Conservation (phyloP, 352 stramenopile genomes). For the Globisporangium nodosum region DNA sequence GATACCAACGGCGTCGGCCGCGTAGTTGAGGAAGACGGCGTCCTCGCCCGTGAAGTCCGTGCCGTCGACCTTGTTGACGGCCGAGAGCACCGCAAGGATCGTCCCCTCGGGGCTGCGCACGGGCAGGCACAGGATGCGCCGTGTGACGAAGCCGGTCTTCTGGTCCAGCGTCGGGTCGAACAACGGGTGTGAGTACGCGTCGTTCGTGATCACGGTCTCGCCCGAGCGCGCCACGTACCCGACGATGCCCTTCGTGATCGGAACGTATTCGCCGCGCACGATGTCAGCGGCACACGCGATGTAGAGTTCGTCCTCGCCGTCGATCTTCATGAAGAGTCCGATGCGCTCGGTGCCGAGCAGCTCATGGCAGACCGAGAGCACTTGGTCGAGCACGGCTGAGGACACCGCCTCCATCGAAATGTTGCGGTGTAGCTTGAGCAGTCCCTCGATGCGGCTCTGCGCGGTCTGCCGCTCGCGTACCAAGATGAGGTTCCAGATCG, state of each 20-base stretch:
- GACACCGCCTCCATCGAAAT: slow-evolving; percentile 68
- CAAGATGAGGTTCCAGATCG: slow-evolving; percentile 65
- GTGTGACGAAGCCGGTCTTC: slow-evolving; percentile 57
- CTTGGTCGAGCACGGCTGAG: slow-evolving; percentile 48
- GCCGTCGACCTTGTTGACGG: slow-evolving; percentile 66
- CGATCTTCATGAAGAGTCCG: slow-evolving; percentile 61
- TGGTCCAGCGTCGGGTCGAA: slow-evolving; percentile 66
- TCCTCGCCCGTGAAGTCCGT: slow-evolving; percentile 67
- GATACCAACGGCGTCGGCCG: slow-evolving; percentile 58
- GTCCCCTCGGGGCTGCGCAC: slow-evolving; percentile 49
- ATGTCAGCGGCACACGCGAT: slow-evolving; percentile 56
- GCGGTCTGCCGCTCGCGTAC: slow-evolving; percentile 58
- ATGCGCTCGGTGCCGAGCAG: slow-evolving; percentile 62
- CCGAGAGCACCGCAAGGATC: slow-evolving; percentile 60
- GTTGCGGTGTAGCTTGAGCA: slow-evolving; percentile 65
- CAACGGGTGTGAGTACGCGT: slow-evolving; percentile 51
- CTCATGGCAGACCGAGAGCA: slow-evolving; percentile 64
- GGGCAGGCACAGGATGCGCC: slow-evolving; percentile 55
- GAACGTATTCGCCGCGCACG: slow-evolving; percentile 59
- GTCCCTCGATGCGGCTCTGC: slow-evolving; percentile 60
- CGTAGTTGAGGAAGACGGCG: slow-evolving; percentile 69
- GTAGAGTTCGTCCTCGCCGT: slow-evolving; percentile 65
- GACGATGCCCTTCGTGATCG: slow-evolving; percentile 63
- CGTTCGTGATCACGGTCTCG: slow-evolving; percentile 64
- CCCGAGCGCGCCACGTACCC: slow-evolving; percentile 59